Evolutionary conservation across 2,329 filamentous ascomycete species (phyloP), one percentile per base, ranked within the genome.

Genomic region (Aaosphaeria pasadenensis): DNA sequence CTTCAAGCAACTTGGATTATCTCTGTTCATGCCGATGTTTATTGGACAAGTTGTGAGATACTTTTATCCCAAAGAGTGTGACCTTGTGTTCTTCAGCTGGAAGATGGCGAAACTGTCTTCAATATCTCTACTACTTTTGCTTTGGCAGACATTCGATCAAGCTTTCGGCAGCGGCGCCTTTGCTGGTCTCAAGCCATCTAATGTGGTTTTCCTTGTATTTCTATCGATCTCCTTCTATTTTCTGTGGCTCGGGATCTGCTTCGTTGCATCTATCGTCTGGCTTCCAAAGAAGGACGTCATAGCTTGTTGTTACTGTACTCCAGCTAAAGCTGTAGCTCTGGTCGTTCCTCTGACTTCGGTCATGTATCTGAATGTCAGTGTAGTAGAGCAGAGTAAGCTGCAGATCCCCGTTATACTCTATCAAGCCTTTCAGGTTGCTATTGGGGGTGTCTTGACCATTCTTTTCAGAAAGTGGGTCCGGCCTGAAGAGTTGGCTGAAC

Each of bases 221-320:
- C 81, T 89, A 54, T 84, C 85, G 50, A 73, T 88, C n/a, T 79
- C 74, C 0, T 73, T 85, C 7, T 87, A 85, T 58, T 58, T 78
- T 28, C 55, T 88, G 31, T 88, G 86, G 71, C 80, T 85, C 1
- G 69, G 75, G 1, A 76, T 88, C 7, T 87, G 84, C 51, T 82
- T 81, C 54, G 73, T 72, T 35, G 74, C 82, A 1, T 77, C 77
- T 1, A 64, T 78, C 3, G 67, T 76, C 33, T 81, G 77, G 58
- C 75, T 87, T 63, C 70, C 77, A 0, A 78, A 78, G 35, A 77
- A 80, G 49, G 82, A 88, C 57, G 80, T 85, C 0, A 80, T 89
- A 43, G 85, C 87, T 0, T 81, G 88, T 11, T 88, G 85, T 56
- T 89, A 89, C 66, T 88, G 85, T 58, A 84, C 83, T 29, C 85